phyloP scores from a whole-genome alignment of 768 basidiomycete species.

The Auriscalpium orientale region DNA sequence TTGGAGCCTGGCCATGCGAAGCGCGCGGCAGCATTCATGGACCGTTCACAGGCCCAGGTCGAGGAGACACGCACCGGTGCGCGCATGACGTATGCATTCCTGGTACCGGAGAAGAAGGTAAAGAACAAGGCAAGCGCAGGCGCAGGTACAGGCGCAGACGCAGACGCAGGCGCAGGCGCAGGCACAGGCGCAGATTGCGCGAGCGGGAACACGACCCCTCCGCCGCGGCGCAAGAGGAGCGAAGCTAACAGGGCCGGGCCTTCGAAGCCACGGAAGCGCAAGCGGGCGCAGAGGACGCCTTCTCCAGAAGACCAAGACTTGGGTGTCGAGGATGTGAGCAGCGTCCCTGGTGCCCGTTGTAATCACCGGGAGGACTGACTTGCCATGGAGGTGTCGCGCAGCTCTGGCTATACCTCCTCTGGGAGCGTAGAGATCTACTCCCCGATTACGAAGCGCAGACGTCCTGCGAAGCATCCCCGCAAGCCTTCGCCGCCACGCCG shows the following conservation, averaged over 20 bases:
- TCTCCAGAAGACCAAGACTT: neutral
- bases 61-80: neutral
- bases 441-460: neutral
- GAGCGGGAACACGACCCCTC: no score
- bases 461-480: neutral
- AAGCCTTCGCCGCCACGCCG: neutral
- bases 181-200: no score
- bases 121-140: neutral
- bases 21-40: no score
- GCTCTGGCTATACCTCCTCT: neutral
- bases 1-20: slow-evolving; percentile 32
- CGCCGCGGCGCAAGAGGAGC: neutral
- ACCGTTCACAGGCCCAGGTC: slow-evolving; percentile 3
- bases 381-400: neutral
- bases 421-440: neutral
- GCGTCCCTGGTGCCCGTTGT: neutral
- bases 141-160: no score
- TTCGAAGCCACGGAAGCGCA: neutral
- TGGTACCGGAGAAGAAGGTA: neutral
- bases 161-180: neutral
- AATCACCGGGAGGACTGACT: neutral
- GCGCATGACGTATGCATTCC: neutral
- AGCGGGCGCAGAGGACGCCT: neutral
- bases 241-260: neutral
- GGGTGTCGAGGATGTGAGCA: neutral